Percentiles rank a stretch among this genome's conserved stretches.
These are phyloP conservation scores for Lentinula sp. DNA, from an alignment of 768 basidiomycete species.

Conservation along the genomic window DNA sequence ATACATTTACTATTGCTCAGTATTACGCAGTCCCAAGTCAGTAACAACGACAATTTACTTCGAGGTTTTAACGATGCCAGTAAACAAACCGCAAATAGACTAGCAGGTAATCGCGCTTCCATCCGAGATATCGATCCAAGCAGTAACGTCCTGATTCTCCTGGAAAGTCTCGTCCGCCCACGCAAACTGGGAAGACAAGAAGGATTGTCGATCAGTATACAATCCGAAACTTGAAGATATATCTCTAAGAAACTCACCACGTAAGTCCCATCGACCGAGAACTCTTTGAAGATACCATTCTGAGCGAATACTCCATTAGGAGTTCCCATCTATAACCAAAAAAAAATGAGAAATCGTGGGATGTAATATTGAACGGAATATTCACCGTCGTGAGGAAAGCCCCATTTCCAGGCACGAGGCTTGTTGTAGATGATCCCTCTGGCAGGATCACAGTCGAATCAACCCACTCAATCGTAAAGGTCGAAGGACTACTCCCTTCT, in stretches of 20 bases:
- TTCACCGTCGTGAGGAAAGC: background rate
- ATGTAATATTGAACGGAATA: background rate
- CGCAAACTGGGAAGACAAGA: background rate
- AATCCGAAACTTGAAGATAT: background rate
- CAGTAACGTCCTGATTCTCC: background rate
- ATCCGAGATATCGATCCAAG: background rate
- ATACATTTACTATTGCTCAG: too few species aligned
- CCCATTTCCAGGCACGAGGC: background rate
- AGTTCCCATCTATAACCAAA: background rate
- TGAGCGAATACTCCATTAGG: background rate
- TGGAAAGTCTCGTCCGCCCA: background rate
- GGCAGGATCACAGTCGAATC: background rate
- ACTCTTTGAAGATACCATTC: background rate
- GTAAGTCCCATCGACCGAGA: background rate
- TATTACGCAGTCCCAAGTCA: too few species aligned
- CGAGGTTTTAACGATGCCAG: too few species aligned
- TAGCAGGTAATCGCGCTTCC: background rate
- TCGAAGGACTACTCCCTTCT: background rate
- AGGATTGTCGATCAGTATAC: too few species aligned
- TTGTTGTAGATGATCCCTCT: background rate
- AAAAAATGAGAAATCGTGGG: background rate
- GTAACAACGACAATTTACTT: too few species aligned
- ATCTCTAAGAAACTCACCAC: background rate
- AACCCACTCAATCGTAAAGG: background rate
- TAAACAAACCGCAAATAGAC: too few species aligned